Conservation (phyloP, 148 eudicot species). For the Pouteria glomerata region DNA sequence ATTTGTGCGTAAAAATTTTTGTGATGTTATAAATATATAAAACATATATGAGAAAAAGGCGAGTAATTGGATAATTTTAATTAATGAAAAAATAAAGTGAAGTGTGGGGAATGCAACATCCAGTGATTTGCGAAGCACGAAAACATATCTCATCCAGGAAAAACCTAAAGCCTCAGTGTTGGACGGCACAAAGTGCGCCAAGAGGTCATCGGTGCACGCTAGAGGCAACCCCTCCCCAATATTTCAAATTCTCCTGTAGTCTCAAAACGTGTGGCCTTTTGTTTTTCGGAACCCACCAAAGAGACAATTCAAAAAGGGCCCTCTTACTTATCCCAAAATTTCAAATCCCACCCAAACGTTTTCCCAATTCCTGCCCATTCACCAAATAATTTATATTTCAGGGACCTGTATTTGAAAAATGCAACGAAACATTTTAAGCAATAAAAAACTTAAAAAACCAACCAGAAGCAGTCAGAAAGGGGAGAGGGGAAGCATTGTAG, state of each 20-base stretch:
- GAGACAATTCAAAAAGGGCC: slow-evolving; percentile 5
- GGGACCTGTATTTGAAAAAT: slow-evolving; percentile 14
- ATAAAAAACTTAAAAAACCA: neutral
- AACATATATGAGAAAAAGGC: too few species aligned
- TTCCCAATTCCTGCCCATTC: neutral
- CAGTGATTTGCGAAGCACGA: too few species aligned
- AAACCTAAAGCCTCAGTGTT: neutral
- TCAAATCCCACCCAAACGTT: neutral
- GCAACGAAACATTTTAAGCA: slow-evolving; percentile 4
- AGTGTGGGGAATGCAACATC: too few species aligned
- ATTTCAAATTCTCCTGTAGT: slow-evolving; percentile 15
- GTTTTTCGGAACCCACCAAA: slow-evolving; percentile 15
- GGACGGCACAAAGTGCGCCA: slow-evolving; percentile 17
- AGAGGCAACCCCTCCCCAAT: slow-evolving; percentile 8
- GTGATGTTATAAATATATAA: too few species aligned
- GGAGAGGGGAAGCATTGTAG: slow-evolving; percentile 4
- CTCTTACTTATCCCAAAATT: neutral
- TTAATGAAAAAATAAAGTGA: too few species aligned
- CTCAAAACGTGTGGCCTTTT: slow-evolving; percentile 20
- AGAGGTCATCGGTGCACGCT: slow-evolving; percentile 22
- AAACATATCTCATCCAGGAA: too few species aligned
- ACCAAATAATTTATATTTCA: neutral
- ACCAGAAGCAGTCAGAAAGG: slow-evolving; percentile 1
- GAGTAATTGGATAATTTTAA: too few species aligned
- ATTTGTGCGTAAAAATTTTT: too few species aligned